phyloP scores from a whole-genome alignment of 805 yeast genomes.

The Dipodascus geniculatus region DNA sequence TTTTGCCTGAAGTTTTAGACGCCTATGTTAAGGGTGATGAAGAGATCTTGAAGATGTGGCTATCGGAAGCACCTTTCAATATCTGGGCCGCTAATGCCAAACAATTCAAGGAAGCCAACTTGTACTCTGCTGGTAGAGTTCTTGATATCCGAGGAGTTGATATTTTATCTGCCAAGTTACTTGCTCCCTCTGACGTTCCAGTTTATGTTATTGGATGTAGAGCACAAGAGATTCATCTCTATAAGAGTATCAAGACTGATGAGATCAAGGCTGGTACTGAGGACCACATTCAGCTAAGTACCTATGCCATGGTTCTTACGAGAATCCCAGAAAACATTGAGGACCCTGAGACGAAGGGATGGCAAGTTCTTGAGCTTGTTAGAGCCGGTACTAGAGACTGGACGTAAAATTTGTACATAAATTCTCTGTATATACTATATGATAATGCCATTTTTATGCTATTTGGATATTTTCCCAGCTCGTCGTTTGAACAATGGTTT shows the following conservation, averaged over 20 bases:
- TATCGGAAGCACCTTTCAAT: slow-evolving; percentile 92
- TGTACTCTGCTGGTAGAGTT: slow-evolving; percentile 82
- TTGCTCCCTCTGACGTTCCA: slow-evolving; percentile 87
- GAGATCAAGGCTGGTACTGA: slow-evolving; percentile 94
- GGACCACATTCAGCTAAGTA: slow-evolving; percentile 80
- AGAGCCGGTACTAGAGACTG: slow-evolving; percentile 86
- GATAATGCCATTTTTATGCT: slow-evolving; percentile 2
- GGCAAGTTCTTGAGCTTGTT: slow-evolving; percentile 91
- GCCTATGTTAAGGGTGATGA: slow-evolving; percentile 92
- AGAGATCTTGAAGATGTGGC: slow-evolving; percentile 73
- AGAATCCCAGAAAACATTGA: slow-evolving; percentile 87
- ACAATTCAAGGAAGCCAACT: slow-evolving; percentile 80
- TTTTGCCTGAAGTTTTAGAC: slow-evolving; percentile 89
- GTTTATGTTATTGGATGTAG: slow-evolving; percentile 89
- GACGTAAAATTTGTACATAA: slow-evolving; percentile 28
- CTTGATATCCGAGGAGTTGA: slow-evolving; percentile 94
- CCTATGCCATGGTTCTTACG: slow-evolving; percentile 94
- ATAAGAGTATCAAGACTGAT: slow-evolving; percentile 81
- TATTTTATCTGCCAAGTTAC: slow-evolving; percentile 71
- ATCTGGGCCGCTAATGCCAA: slow-evolving; percentile 91
- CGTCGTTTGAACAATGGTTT: slow-evolving; percentile 3
- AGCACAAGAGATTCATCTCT: slow-evolving; percentile 90
- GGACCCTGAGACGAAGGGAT: slow-evolving; percentile 86
- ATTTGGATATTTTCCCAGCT: neutral
- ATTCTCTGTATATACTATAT: neutral